phyloP scores from a whole-genome alignment of 2,329 filamentous ascomycete genomes.

The Talaromyces verruculosus region DNA sequence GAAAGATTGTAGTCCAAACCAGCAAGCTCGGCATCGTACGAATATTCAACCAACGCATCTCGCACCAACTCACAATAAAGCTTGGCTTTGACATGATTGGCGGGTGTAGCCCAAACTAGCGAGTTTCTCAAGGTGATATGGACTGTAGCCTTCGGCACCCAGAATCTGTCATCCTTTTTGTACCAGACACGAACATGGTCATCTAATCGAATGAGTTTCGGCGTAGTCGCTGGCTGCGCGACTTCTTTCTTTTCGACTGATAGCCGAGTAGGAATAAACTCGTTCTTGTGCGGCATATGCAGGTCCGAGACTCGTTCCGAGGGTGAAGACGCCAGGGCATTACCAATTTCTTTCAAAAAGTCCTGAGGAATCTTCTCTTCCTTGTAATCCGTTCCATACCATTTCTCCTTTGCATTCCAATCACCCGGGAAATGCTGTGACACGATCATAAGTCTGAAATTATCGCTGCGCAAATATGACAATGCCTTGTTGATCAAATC shows the following conservation, averaged over 20 bases:
- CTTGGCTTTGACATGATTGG: constrained; percentile 72
- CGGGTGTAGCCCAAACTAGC: constrained; percentile 73
- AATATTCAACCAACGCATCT: constrained; percentile 87
- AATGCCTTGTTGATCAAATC: constrained; percentile 73
- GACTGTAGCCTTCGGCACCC: constrained; percentile 92
- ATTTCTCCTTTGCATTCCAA: constrained; percentile 88
- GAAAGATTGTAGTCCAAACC: constrained; percentile 81
- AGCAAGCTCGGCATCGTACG: constrained; percentile 92
- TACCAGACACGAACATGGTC: constrained; percentile 81
- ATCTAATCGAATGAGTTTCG: constrained; percentile 83
- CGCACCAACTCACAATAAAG: constrained; percentile 83
- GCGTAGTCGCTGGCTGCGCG: constrained; percentile 69
- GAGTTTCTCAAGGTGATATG: constrained; percentile 78
- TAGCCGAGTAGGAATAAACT: constrained; percentile 90
- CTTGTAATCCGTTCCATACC: constrained; percentile 96
- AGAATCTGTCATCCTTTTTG: constrained; percentile 98
- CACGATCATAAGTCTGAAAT: constrained; percentile 80
- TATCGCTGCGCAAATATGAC: constrained; percentile 75
- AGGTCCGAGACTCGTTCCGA: constrained; percentile 66
- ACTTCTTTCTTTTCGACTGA: constrained; percentile 94
- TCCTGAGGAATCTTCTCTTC: constrained; percentile 75
- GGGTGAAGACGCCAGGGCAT: constrained; percentile 60
- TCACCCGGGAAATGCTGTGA: constrained; percentile 79
- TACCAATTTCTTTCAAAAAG: constrained; percentile 68
- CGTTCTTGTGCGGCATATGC: constrained; percentile 87